These are phyloP conservation scores for Pezicula rhizophila DNA, from an alignment of 2,329 filamentous ascomycete species.

Conservation along the genomic window DNA sequence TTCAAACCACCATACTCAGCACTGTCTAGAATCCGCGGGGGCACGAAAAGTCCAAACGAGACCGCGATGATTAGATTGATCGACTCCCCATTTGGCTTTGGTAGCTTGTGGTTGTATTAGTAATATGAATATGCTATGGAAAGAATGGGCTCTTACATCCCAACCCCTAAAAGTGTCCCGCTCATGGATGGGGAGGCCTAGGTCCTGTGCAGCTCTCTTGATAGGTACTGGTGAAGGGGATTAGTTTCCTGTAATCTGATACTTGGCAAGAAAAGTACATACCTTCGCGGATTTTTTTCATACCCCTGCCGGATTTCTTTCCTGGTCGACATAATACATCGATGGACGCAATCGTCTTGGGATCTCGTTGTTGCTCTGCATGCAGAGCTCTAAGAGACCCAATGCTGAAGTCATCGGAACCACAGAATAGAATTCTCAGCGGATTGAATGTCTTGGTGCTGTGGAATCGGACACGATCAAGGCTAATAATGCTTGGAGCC, in stretches of 20 bases:
- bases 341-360: slow-evolving; percentile 62
- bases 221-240: slow-evolving; percentile 58
- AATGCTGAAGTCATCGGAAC: slow-evolving; percentile 86
- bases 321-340: slow-evolving; percentile 79
- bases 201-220: slow-evolving; percentile 53
- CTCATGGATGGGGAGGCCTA: slow-evolving; percentile 65
- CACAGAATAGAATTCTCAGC: slow-evolving; percentile 85
- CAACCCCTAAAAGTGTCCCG: slow-evolving; percentile 79
- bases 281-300: slow-evolving; percentile 44
- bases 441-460: slow-evolving; percentile 37
- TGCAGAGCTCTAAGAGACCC: slow-evolving; percentile 66
- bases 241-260: no score
- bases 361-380: slow-evolving; percentile 46
- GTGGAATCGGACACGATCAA: slow-evolving; percentile 2
- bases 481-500: neutral
- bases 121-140: slow-evolving; percentile 2
- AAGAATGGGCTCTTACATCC: slow-evolving; percentile 48
- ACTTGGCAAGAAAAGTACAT: neutral
- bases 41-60: slow-evolving; percentile 89
- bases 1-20: slow-evolving; percentile 85
- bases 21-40: slow-evolving; percentile 61
- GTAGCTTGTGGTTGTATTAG: slow-evolving; percentile 39
- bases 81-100: slow-evolving; percentile 33
- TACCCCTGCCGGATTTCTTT: slow-evolving; percentile 70
- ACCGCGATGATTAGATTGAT: slow-evolving; percentile 84